These are phyloP conservation scores for Claviceps arundinis DNA, from an alignment of 2,329 filamentous ascomycete genomes.

Conservation along the genomic window DNA sequence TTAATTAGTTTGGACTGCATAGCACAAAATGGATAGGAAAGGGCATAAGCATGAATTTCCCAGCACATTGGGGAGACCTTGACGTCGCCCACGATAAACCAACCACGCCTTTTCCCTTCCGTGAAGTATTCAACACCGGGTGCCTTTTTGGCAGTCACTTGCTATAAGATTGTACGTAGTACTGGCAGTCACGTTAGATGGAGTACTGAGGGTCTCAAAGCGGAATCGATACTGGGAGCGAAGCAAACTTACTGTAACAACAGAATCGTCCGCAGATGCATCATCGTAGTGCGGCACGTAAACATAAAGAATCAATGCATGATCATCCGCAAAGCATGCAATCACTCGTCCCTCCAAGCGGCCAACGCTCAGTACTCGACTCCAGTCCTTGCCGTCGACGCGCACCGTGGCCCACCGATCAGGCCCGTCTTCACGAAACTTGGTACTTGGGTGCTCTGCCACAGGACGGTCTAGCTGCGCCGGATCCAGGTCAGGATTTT, in stretches of 20 bases:
- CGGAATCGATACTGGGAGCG: background rate
- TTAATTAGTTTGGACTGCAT: too few relatives aligned
- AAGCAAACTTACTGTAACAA: conserved; percentile 51
- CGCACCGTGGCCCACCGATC: conserved; percentile 79
- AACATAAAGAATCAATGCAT: conserved; percentile 72
- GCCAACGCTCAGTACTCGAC: conserved; percentile 82
- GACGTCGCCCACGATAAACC: background rate
- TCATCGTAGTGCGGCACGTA: conserved; percentile 63
- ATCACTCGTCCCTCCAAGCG: conserved; percentile 82
- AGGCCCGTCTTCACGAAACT: conserved; percentile 62
- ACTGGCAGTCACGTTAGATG: conserved; percentile 19
- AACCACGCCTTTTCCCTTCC: background rate
- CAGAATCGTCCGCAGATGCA: conserved; percentile 51
- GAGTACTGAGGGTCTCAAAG: background rate
- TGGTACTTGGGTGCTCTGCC: conserved; percentile 68
- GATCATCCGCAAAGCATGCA: conserved; percentile 74
- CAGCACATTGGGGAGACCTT: background rate
- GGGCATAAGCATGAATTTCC: background rate
- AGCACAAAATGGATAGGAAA: too few relatives aligned
- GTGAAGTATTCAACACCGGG: background rate
- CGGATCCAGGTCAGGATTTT: conserved; percentile 79
- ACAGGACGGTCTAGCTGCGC: conserved; percentile 57
- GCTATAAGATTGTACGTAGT: conserved; percentile 32
- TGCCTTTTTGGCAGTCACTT: conserved; percentile 1
- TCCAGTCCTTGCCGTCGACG: conserved; percentile 92